Conservation (phyloP, 2,329 filamentous ascomycete genomes). For the Karstenula rhodostoma region DNA sequence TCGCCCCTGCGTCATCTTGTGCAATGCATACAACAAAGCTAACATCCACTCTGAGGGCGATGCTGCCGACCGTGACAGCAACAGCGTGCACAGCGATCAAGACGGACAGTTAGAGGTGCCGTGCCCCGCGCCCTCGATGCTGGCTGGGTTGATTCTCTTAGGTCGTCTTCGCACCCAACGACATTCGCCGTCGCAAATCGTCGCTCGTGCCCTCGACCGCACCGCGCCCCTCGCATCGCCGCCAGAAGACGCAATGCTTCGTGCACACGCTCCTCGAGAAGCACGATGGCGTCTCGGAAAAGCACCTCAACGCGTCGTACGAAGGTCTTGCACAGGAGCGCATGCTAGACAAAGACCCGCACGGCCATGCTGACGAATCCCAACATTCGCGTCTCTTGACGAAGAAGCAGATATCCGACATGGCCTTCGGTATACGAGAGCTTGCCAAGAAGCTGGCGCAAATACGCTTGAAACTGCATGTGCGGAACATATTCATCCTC, state of each 20-base stretch:
- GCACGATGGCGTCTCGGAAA: constrained; percentile 44
- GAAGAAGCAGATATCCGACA: constrained; percentile 93
- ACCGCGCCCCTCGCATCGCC: constrained; percentile 46
- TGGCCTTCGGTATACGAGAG: constrained; percentile 95
- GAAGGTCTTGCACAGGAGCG: constrained; percentile 46
- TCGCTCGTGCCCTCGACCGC: constrained; percentile 60
- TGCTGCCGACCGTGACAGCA: constrained; percentile 35
- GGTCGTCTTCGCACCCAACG: constrained; percentile 65
- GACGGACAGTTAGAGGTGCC: constrained; percentile 54
- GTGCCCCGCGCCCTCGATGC: not conserved
- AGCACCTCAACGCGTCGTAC: constrained; percentile 37
- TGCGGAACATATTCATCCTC: constrained; percentile 84
- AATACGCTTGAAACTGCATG: constrained; percentile 81
- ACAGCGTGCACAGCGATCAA: constrained; percentile 45
- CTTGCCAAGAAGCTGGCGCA: constrained; percentile 85
- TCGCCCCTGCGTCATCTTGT: constrained; percentile 27
- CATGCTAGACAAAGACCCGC: constrained; percentile 54
- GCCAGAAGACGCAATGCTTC: constrained; percentile 64
- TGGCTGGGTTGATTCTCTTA: constrained; percentile 37
- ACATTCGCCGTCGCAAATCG: constrained; percentile 65
- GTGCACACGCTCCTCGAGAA: constrained; percentile 67
- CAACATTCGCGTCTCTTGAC: constrained; percentile 80
- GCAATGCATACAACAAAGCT: constrained; percentile 31
- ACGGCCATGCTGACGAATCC: constrained; percentile 43
- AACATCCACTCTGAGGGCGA: constrained; percentile 48